These are phyloP conservation scores for Ceratocystiopsis brevicomis DNA, from an alignment of 2,329 filamentous ascomycete genomes.

Conservation along the genomic window DNA sequence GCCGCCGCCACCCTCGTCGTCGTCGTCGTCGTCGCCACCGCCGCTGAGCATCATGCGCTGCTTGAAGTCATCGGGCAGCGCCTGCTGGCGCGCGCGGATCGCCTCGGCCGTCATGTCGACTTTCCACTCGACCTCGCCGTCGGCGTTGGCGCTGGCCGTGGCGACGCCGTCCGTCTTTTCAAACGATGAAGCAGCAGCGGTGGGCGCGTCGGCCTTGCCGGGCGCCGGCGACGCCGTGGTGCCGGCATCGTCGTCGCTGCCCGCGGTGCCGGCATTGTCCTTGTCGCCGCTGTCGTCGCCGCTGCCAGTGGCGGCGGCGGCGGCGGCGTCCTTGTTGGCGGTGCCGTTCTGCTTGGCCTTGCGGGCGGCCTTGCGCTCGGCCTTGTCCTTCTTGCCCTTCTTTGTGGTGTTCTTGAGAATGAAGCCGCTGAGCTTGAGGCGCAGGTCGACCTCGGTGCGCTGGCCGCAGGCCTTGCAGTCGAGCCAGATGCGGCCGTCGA, in stretches of 20 bases:
- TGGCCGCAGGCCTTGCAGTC: conserved; percentile 99
- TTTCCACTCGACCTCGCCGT: conserved; percentile 69
- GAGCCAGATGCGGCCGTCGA: conserved; percentile 76
- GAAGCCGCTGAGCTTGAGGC: conserved; percentile 90
- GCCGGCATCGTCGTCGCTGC: conserved; percentile 52
- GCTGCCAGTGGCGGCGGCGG: conserved; percentile 30
- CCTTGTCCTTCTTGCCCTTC: conserved; percentile 97
- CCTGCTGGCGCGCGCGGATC: conserved; percentile 81
- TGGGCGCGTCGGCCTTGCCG: conserved; percentile 25
- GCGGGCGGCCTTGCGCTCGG: conserved; percentile 74
- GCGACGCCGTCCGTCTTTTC: conserved; percentile 22
- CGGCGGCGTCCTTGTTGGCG: conserved; percentile 30
- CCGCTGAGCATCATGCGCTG: conserved; percentile 64
- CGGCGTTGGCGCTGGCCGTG: conserved; percentile 22
- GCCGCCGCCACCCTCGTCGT: conserved; percentile 64
- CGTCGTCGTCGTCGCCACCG: conserved; percentile 55
- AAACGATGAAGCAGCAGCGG: conserved; percentile 11
- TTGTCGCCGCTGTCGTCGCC: conserved; percentile 41
- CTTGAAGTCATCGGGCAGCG: conserved; percentile 89
- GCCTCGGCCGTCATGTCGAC: conserved; percentile 93
- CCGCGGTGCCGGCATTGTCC: conserved; percentile 31
- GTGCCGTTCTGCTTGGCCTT: conserved; percentile 65
- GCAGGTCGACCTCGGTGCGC: conserved; percentile 75
- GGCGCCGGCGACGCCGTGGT: conserved; percentile 5
- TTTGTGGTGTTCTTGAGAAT: conserved; percentile 87